Conservation (phyloP, 73 alveolate species). For the Tetrahymena borealis region DNA sequence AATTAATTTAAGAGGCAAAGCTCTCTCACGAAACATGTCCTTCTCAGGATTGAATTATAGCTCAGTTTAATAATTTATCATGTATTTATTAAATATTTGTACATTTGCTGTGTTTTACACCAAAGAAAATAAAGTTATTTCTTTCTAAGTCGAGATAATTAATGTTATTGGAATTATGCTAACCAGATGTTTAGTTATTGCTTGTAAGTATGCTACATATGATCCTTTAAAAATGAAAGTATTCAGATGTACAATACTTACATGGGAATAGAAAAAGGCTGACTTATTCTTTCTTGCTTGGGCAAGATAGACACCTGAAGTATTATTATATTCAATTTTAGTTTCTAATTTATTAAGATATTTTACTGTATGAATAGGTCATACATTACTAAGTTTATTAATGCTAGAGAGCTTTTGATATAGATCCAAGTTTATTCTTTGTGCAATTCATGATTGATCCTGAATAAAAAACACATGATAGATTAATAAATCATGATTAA, state of each 20-base stretch:
- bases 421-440: background rate
- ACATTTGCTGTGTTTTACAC: background rate
- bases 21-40: background rate
- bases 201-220: background rate
- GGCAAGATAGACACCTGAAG: background rate
- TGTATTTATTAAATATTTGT: background rate
- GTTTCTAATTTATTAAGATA: background rate
- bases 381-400: background rate
- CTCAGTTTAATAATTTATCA: background rate
- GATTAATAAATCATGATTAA: background rate
- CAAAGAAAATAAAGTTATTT: background rate
- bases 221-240: background rate
- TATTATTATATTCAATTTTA: background rate
- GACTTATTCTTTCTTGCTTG: background rate
- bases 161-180: background rate
- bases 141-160: background rate
- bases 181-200: background rate
- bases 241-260: background rate
- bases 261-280: background rate
- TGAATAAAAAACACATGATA: background rate
- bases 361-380: background rate
- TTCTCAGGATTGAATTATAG: background rate
- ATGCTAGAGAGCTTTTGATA: background rate
- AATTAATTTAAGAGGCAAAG: background rate
- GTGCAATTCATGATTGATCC: background rate